phyloP scores from a whole-genome alignment of 305 asterid genomes.

The Fraxinus angustifolia region DNA sequence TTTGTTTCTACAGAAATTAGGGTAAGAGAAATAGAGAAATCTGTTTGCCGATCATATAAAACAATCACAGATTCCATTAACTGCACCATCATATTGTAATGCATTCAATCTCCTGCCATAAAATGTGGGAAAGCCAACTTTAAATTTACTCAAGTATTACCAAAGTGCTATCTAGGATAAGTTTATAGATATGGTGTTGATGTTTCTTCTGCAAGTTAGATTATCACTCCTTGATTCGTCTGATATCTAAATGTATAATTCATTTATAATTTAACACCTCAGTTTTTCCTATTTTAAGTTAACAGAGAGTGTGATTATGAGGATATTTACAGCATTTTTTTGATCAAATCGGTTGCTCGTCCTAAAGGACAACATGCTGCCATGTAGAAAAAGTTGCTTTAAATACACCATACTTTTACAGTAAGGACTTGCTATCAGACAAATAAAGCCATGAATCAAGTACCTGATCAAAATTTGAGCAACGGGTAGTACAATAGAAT shows the following conservation, averaged over 20 bases:
- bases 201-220: not conserved
- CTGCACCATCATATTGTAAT: not conserved
- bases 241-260: not conserved
- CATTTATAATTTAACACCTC: not conserved
- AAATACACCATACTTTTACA: not conserved
- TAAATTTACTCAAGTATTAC: not conserved
- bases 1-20: not conserved
- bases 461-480: conserved; percentile 28
- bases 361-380: not conserved
- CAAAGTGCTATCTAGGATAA: not conserved
- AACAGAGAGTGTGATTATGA: not conserved
- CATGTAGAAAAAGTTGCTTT: not conserved
- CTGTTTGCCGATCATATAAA: not conserved
- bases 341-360: not conserved
- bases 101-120: not conserved
- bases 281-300: not conserved
- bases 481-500: conserved; percentile 10
- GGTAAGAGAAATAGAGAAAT: not conserved
- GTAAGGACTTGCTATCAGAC: not conserved
- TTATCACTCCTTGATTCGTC: not conserved
- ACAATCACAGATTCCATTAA: not conserved
- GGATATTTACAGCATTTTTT: not conserved
- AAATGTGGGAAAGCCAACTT: not conserved
- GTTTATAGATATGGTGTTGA: not conserved
- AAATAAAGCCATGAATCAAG: not conserved